A percentile compares a stretch with the other conserved stretches of the same genome.
Evolutionary conservation across 139 green algal species (phyloP).

Genomic region (Tetratostichococcus sp.): DNA sequence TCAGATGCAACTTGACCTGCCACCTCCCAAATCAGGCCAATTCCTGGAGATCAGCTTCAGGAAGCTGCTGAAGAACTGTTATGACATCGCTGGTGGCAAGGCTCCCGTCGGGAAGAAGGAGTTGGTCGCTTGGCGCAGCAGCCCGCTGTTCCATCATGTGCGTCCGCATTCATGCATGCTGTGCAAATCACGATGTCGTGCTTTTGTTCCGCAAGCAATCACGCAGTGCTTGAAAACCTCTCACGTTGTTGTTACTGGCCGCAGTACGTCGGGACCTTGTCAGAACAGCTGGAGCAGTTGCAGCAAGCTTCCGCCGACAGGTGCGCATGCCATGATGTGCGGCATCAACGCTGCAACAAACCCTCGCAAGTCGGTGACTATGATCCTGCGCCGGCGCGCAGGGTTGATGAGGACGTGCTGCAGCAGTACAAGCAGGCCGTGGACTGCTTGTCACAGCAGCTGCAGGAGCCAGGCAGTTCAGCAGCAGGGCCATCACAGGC

Average conservation of each 20-base stretch:
- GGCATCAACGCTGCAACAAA: too few species aligned
- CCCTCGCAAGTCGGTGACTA: too few species aligned
- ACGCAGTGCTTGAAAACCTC: too few species aligned
- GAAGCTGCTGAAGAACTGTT: background rate
- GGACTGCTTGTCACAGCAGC: background rate
- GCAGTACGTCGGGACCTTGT: background rate
- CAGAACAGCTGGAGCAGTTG: background rate
- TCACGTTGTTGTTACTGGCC: too few species aligned
- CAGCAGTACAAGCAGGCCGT: background rate
- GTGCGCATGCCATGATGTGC: background rate
- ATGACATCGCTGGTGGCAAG: background rate
- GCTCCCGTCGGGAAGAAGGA: background rate
- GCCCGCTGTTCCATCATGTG: constrained; percentile 1
- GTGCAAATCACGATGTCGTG: too few species aligned
- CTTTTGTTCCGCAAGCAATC: too few species aligned
- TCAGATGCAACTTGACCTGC: background rate
- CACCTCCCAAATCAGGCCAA: background rate
- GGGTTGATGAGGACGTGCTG: background rate
- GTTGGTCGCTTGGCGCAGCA: background rate
- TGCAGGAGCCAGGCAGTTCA: background rate
- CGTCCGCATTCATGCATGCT: too few species aligned
- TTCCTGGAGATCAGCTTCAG: background rate
- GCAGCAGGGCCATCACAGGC: background rate
- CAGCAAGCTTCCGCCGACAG: background rate
- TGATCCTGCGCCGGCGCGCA: background rate